These are phyloP conservation scores for Tetrahymena elliotti DNA, from an alignment of 73 alveolate genomes.

Conservation along the genomic window DNA sequence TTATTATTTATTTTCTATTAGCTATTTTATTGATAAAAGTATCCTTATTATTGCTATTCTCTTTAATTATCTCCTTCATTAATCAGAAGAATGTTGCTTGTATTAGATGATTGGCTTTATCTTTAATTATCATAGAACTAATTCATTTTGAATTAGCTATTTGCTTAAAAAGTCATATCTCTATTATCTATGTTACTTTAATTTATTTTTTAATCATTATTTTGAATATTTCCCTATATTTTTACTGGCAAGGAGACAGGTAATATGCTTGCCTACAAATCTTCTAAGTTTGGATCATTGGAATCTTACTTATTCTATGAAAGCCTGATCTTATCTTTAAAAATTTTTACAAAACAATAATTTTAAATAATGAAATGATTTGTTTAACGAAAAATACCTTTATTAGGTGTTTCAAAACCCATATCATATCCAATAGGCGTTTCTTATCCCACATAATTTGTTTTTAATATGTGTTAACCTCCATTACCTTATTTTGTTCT, in stretches of 20 bases:
- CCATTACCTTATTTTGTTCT: background rate
- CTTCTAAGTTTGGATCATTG: background rate
- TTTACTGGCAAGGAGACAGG: background rate
- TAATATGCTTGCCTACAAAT: background rate
- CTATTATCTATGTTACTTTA: background rate
- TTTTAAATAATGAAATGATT: too few species aligned
- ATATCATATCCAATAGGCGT: background rate
- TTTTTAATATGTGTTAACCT: too few species aligned
- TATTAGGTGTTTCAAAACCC: background rate
- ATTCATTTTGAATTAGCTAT: background rate
- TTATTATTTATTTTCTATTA: too few species aligned
- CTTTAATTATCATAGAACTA: background rate
- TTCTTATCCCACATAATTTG: too few species aligned
- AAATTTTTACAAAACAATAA: too few species aligned
- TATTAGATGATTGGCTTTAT: background rate
- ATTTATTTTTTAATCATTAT: background rate
- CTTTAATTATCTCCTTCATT: background rate
- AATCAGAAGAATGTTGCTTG: background rate
- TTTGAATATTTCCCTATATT: background rate
- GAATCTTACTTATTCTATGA: background rate
- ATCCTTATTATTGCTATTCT: background rate
- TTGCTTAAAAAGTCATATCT: background rate
- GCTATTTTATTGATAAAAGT: background rate
- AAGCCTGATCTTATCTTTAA: background rate
- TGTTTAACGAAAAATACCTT: background rate